Percentiles rank a stretch among this genome's conserved stretches.
phyloP scores from a whole-genome alignment of 2,329 filamentous ascomycete species.

The Fusarium sp. region DNA sequence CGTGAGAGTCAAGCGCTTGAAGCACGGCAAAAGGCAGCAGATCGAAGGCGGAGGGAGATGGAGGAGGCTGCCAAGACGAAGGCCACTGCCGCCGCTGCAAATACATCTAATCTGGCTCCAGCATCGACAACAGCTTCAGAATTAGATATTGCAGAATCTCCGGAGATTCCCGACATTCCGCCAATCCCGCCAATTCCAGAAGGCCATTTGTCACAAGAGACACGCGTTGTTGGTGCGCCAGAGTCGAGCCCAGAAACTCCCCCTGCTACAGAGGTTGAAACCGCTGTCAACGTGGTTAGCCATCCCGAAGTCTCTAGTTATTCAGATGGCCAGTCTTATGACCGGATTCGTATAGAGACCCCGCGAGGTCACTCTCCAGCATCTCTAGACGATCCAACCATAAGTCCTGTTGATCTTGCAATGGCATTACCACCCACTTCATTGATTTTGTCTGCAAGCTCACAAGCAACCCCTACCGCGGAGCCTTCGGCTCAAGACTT shows the following conservation, averaged over 20 bases:
- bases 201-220: slow-evolving; percentile 10
- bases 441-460: slow-evolving; percentile 29
- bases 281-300: slow-evolving; percentile 29
- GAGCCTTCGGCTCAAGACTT: slow-evolving; percentile 38
- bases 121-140: slow-evolving; percentile 30
- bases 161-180: slow-evolving; percentile 35
- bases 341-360: slow-evolving; percentile 21
- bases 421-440: slow-evolving; percentile 40
- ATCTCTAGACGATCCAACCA: slow-evolving; percentile 33
- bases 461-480: slow-evolving; percentile 20
- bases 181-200: slow-evolving; percentile 40
- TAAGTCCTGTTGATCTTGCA: slow-evolving; percentile 39
- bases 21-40: slow-evolving; percentile 63
- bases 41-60: slow-evolving; percentile 62
- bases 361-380: slow-evolving; percentile 30
- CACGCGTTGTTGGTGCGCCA: slow-evolving; percentile 8
- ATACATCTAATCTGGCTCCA: slow-evolving; percentile 30
- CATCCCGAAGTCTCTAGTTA: slow-evolving; percentile 13
- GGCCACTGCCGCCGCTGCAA: slow-evolving; percentile 44
- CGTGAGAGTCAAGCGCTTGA: slow-evolving; percentile 75
- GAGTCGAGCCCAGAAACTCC: slow-evolving; percentile 4
- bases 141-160: slow-evolving; percentile 20
- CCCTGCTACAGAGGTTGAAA: slow-evolving; percentile 25
- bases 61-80: slow-evolving; percentile 59
- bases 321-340: slow-evolving; percentile 19